Conservation (phyloP, 2,329 filamentous ascomycete species). For the Ceratocystiopsis minuta region DNA sequence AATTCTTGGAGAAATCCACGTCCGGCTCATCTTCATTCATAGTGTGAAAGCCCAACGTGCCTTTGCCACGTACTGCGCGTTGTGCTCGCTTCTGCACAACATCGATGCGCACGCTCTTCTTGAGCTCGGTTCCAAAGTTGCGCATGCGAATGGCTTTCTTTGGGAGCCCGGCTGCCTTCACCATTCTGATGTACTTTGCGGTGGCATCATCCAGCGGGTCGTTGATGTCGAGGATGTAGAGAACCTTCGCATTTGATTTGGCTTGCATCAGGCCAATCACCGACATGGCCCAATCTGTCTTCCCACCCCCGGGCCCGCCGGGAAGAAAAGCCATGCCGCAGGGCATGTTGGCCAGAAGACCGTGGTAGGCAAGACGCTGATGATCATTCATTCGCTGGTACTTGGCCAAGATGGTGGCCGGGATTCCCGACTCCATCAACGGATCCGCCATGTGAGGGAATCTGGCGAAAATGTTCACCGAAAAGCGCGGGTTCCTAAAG, state of each 20-base stretch:
- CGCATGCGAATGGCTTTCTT: constrained; percentile 10
- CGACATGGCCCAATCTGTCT: constrained; percentile 28
- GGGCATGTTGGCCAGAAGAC: constrained; percentile 20
- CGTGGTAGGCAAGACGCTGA: constrained; percentile 19
- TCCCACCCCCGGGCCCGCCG: constrained; percentile 28
- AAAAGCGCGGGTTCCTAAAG: constrained; percentile 9
- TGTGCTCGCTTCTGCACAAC: not conserved
- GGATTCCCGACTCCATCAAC: constrained; percentile 3
- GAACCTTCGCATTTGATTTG: constrained; percentile 16
- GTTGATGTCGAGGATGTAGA: constrained; percentile 30
- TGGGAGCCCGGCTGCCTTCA: constrained; percentile 17
- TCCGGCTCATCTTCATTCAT: constrained; percentile 3
- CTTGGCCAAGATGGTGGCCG: constrained; percentile 5
- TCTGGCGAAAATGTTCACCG: constrained; percentile 9
- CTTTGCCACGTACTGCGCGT: not conserved
- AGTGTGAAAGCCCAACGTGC: not conserved
- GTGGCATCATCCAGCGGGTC: constrained; percentile 27
- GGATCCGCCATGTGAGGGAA: constrained; percentile 11
- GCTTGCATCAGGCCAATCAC: constrained; percentile 18
- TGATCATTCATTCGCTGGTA: constrained; percentile 20
- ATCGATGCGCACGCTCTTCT: constrained; percentile 2
- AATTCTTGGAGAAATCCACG: constrained; percentile 14
- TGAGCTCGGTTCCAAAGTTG: constrained; percentile 9
- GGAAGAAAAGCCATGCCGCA: constrained; percentile 26
- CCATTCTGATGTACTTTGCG: constrained; percentile 21